phyloP scores from a whole-genome alignment of 2,329 filamentous ascomycete species.

The Leptographium lundbergii region DNA sequence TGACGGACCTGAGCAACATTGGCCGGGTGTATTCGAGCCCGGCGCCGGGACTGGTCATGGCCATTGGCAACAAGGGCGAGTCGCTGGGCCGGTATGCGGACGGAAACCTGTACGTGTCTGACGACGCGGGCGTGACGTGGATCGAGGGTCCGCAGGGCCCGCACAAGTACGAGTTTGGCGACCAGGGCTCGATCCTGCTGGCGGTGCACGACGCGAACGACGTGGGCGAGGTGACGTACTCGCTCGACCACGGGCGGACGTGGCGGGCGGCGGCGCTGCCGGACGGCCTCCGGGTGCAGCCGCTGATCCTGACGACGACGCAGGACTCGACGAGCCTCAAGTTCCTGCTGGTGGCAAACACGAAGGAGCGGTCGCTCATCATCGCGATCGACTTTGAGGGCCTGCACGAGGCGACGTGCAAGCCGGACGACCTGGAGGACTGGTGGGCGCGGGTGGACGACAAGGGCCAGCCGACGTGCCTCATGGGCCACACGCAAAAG shows the following conservation, averaged over 20 bases:
- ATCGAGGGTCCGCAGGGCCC: constrained; percentile 60
- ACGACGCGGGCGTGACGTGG: constrained; percentile 85
- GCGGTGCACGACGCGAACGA: constrained; percentile 64
- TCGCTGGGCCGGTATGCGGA: constrained; percentile 57
- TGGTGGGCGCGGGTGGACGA: constrained; percentile 79
- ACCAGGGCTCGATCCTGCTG: constrained; percentile 78
- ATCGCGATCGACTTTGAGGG: constrained; percentile 74
- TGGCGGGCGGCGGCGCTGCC: constrained; percentile 67
- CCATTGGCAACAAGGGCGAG: constrained; percentile 78
- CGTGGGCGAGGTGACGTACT: constrained; percentile 55
- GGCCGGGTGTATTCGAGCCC: constrained; percentile 88
- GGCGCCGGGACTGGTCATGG: constrained; percentile 88
- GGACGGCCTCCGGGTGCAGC: constrained; percentile 52
- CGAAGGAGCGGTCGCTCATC: constrained; percentile 44
- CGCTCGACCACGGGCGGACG: constrained; percentile 74
- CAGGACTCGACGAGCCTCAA: constrained; percentile 88
- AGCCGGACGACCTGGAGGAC: constrained; percentile 65
- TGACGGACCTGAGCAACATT: constrained; percentile 70
- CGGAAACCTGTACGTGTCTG: constrained; percentile 75
- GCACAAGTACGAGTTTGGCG: constrained; percentile 93
- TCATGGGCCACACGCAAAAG: constrained; percentile 93
- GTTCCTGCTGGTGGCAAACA: constrained; percentile 64
- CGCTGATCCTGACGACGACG: constrained; percentile 69
- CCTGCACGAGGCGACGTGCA: constrained; percentile 69
- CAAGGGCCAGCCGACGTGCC: constrained; percentile 68